Conservation (phyloP, 805 yeast genomes). For the Saturnispora besseyi region DNA sequence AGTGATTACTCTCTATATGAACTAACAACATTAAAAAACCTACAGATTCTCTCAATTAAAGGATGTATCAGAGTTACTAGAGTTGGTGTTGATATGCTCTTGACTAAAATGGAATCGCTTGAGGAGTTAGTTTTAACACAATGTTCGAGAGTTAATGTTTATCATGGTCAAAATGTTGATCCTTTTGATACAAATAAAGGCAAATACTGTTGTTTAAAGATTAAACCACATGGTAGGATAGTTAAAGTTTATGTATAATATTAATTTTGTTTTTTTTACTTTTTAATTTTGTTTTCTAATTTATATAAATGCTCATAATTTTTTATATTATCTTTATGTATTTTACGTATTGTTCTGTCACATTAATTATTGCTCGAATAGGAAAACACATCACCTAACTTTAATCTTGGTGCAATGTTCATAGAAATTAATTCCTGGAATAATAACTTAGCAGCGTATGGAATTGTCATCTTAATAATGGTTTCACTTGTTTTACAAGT, state of each 20-base stretch:
- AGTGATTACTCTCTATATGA: slow-evolving; percentile 60
- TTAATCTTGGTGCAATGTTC: slow-evolving; percentile 96
- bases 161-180: slow-evolving; percentile 53
- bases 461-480: slow-evolving; percentile 89
- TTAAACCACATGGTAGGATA: slow-evolving; percentile 39
- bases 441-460: slow-evolving; percentile 95
- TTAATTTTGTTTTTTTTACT: neutral
- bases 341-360: neutral
- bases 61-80: slow-evolving; percentile 74
- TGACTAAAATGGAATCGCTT: slow-evolving; percentile 47
- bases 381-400: slow-evolving; percentile 76
- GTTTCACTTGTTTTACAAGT: slow-evolving; percentile 83
- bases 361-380: neutral
- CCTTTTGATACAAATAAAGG: slow-evolving; percentile 39
- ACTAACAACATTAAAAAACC: slow-evolving; percentile 43
- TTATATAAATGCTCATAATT: neutral
- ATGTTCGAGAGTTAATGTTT: slow-evolving; percentile 59
- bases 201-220: slow-evolving; percentile 48
- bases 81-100: slow-evolving; percentile 63
- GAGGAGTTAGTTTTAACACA: slow-evolving; percentile 54
- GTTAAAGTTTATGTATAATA: slow-evolving; percentile 46
- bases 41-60: slow-evolving; percentile 43
- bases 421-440: slow-evolving; percentile 97
- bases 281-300: neutral
- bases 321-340: neutral